These are phyloP conservation scores for Coemansia reversa DNA, from an alignment of 192 early-diverging fungal species.

Conservation along the genomic window DNA sequence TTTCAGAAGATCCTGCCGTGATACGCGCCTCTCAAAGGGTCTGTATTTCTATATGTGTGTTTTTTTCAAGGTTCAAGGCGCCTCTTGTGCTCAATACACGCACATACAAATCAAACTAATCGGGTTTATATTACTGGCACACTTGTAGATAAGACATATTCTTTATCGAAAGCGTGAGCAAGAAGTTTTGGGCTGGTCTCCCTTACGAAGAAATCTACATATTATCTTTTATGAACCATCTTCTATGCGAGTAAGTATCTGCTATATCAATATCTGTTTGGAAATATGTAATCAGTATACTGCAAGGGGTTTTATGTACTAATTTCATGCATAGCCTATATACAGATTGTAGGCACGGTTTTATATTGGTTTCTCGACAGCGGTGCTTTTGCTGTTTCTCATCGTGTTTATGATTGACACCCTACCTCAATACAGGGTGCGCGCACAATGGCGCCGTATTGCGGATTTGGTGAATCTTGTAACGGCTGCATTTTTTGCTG, in stretches of 20 bases:
- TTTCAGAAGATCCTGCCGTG: constrained; percentile 12
- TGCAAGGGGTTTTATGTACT: background rate
- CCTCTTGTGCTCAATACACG: background rate
- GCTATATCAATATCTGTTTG: background rate
- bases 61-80: background rate
- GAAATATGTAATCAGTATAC: background rate
- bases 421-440: constrained; percentile 44
- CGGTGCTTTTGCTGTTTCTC: constrained; percentile 45
- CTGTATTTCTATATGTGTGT: background rate
- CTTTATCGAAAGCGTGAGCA: constrained; percentile 34
- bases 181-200: constrained; percentile 33
- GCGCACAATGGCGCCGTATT: constrained; percentile 29
- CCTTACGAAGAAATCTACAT: constrained; percentile 28
- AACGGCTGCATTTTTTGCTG: constrained; percentile 40
- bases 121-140: background rate
- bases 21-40: constrained; percentile 17
- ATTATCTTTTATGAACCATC: constrained; percentile 47
- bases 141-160: constrained; percentile 38
- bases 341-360: constrained; percentile 25
- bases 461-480: constrained; percentile 35
- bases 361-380: constrained; percentile 41
- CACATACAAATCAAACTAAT: constrained; percentile 1
- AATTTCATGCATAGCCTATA: background rate
- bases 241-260: constrained; percentile 30
- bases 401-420: constrained; percentile 57